Conservation (phyloP, 257 asterid genomes). For the Fraxinus cuspidata region DNA sequence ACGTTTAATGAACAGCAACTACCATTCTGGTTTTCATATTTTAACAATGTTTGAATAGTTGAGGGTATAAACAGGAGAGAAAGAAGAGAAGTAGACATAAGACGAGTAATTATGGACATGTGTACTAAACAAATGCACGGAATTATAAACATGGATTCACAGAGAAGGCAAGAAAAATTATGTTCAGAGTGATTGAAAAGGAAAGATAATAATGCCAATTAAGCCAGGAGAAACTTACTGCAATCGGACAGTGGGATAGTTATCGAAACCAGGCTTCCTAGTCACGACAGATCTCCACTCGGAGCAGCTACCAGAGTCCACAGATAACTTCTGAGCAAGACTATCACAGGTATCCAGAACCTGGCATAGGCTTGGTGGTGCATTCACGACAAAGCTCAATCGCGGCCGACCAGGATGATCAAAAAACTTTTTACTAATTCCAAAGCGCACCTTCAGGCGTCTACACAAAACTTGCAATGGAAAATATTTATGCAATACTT, state of each 20-base stretch:
- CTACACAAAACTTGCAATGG: constrained; percentile 59
- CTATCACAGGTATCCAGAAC: constrained; percentile 63
- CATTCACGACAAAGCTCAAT: constrained; percentile 71
- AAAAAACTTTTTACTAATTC: constrained; percentile 57
- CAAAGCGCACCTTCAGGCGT: constrained; percentile 78
- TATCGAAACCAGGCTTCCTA: constrained; percentile 66
- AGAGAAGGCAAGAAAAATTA: background rate
- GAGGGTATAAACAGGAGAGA: background rate
- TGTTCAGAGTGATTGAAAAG: constrained; percentile 2
- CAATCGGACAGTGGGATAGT: constrained; percentile 72
- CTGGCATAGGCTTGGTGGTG: constrained; percentile 52
- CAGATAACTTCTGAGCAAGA: constrained; percentile 55
- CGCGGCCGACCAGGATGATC: constrained; percentile 75
- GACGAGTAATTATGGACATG: background rate
- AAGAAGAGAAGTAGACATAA: background rate
- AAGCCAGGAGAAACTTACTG: constrained; percentile 57
- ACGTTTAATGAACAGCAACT: background rate
- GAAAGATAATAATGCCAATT: background rate
- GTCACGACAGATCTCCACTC: constrained; percentile 84
- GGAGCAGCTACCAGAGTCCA: constrained; percentile 71
- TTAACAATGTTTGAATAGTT: no score
- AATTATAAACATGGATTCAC: background rate
- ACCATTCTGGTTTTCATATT: background rate
- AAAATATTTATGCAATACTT: constrained; percentile 47
- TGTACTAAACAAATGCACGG: background rate